These are phyloP conservation scores for Henckelia pumila DNA, from an alignment of 257 asterid genomes.

Conservation along the genomic window DNA sequence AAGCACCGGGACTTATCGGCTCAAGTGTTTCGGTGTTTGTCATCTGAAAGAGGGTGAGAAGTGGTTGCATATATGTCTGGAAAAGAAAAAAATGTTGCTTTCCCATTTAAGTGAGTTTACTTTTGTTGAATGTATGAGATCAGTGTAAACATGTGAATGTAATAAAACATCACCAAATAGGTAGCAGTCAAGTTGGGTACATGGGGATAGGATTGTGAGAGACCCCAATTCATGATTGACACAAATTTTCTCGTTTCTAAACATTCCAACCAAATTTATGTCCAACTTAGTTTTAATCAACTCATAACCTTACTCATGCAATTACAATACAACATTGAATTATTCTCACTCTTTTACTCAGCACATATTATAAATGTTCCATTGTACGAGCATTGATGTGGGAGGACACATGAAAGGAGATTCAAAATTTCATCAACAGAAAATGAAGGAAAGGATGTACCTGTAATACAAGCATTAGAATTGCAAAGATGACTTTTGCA, in stretches of 20 bases:
- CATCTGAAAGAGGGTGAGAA: too few species aligned
- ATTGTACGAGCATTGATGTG: not conserved
- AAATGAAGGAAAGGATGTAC: slow-evolving; percentile 37
- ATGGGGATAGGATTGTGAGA: too few species aligned
- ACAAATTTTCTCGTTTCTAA: too few species aligned
- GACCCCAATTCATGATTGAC: too few species aligned
- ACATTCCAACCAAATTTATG: not conserved
- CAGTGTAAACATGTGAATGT: too few species aligned
- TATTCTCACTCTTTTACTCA: not conserved
- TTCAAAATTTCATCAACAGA: slow-evolving; percentile 14
- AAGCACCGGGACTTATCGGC: not conserved
- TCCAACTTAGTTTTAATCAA: not conserved
- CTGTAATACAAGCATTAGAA: slow-evolving; percentile 87
- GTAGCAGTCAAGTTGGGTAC: too few species aligned
- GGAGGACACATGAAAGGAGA: slow-evolving; percentile 2
- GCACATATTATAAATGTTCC: not conserved
- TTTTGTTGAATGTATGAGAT: too few species aligned
- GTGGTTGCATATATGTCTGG: too few species aligned
- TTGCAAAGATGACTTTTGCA: slow-evolving; percentile 78
- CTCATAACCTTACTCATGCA: not conserved
- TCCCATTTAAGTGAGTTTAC: too few species aligned
- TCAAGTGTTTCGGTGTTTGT: too few species aligned
- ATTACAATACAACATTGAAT: not conserved
- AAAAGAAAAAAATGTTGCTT: too few species aligned
- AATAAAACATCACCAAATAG: too few species aligned